Conservation (phyloP, 2,329 filamentous ascomycete genomes). For the Sporothrix brunneoviolacea region DNA sequence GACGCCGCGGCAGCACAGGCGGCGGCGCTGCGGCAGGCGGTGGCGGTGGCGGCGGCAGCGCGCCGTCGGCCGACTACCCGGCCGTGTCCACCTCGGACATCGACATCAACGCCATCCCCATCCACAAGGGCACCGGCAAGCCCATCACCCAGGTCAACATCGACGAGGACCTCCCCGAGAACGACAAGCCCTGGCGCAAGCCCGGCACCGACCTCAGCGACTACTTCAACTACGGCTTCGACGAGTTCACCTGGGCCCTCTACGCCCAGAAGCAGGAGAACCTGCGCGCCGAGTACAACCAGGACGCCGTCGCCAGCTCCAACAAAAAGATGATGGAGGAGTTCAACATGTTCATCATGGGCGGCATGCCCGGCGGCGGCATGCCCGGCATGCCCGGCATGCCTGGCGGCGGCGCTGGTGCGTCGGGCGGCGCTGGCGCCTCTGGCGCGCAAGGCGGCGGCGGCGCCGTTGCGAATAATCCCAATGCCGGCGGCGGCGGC, state of each 20-base stretch:
- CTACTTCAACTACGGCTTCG: slow-evolving; percentile 98
- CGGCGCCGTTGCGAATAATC: not conserved
- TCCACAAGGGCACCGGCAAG: slow-evolving; percentile 73
- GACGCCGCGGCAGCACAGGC: slow-evolving; percentile 14
- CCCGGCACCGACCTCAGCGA: slow-evolving; percentile 92
- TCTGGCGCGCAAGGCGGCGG: too few relatives aligned
- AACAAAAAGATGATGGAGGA: slow-evolving; percentile 76
- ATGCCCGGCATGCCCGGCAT: slow-evolving; percentile 29
- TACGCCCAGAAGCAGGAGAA: slow-evolving; percentile 86
- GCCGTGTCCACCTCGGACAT: slow-evolving; percentile 74
- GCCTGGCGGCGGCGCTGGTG: slow-evolving; percentile 8
- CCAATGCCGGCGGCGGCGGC: slow-evolving; percentile 20
- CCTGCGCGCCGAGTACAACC: slow-evolving; percentile 68
- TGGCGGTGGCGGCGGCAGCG: too few relatives aligned
- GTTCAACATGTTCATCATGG: slow-evolving; percentile 63
- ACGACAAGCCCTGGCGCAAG: slow-evolving; percentile 90
- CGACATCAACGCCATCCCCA: slow-evolving; percentile 75
- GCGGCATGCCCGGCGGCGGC: slow-evolving; percentile 36
- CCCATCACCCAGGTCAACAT: slow-evolving; percentile 72
- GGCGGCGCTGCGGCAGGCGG: not conserved
- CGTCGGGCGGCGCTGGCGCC: too few relatives aligned
- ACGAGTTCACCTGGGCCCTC: slow-evolving; percentile 95
- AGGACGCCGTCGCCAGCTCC: slow-evolving; percentile 54
- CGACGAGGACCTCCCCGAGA: slow-evolving; percentile 66
- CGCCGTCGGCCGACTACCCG: slow-evolving; percentile 30